Evolutionary conservation across 148 eudicot genomes (phyloP), one percentile per base, ranked within the genome.

Genomic region (Fagopyrum homotropicum): DNA sequence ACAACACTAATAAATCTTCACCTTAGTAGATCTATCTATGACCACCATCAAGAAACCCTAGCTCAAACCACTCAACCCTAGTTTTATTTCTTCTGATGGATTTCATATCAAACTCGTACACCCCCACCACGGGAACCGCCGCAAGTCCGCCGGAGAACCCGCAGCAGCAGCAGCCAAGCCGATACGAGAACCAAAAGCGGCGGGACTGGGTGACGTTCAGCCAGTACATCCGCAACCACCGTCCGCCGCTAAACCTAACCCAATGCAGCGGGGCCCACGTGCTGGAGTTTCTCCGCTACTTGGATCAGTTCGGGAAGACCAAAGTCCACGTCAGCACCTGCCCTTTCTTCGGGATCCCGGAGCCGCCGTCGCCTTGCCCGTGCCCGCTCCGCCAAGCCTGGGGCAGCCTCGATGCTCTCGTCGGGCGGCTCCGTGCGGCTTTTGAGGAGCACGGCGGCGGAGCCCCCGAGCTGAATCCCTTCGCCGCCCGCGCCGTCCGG

Each of bases 231-330:
- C 45, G 59, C 5, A 80, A 80, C 77, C 83, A 80, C 79, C 77
- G 80, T 6, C 83, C 83, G 5, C 83, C 83, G 1, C 72, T 80
- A 0, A 22, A 17, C 19, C 80, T 77, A 26, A 9, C 74, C 29
- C 70, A 76, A 75, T 79, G 81, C 79, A 83, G 83, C 73, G 83
- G 83, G 16, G 85, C 85, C 71, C 81, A 83, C 57, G 81, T 72
- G 15, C 74, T 72, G 4, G 74, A 72, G 55, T 72, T 72, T 35
- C 74, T 72, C 54, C 74, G 55, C 2, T 72, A 72, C 74, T 8
- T 72, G 40, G 74, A 72, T 54, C 74, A 72, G 74, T 81, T 81
- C 52, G 83, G 83, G 0, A 81, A 81, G 75, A 81, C 83, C 72
- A 81, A 81, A 22, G 80, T 81, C 47, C 83, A 81, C 72, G 57